Percentiles rank a stretch among this genome's conserved stretches.
Conservation (phyloP, 208 protist species). For the Trypanosoma grayi region DNA sequence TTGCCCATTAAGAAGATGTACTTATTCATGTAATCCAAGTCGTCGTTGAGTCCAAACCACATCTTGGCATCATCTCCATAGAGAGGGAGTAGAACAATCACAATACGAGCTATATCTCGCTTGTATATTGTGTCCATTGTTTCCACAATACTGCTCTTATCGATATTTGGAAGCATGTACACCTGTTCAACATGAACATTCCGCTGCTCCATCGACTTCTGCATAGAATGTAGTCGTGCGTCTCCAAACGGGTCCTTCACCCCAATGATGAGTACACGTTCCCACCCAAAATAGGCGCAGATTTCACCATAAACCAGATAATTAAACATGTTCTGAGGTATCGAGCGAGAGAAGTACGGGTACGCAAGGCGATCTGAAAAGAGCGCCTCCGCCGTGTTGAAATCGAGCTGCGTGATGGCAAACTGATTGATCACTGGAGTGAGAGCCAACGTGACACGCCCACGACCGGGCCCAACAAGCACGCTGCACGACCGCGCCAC, state of each 20-base stretch:
- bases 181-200: constrained; percentile 74
- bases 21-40: constrained; percentile 57
- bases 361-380: constrained; percentile 50
- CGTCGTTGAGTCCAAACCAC: constrained; percentile 64
- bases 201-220: constrained; percentile 41
- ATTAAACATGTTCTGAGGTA: constrained; percentile 47
- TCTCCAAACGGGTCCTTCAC: constrained; percentile 59
- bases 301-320: constrained; percentile 58
- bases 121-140: constrained; percentile 68
- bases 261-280: constrained; percentile 76
- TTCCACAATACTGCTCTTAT: constrained; percentile 28
- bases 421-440: constrained; percentile 83
- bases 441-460: constrained; percentile 48
- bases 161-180: constrained; percentile 42
- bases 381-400: constrained; percentile 57
- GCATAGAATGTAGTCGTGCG: constrained; percentile 40
- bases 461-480: constrained; percentile 59
- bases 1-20: constrained; percentile 76
- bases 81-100: constrained; percentile 49
- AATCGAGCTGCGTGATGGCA: constrained; percentile 70
- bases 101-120: constrained; percentile 53
- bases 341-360: constrained; percentile 79
- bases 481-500: constrained; percentile 68
- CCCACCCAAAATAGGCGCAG: constrained; percentile 73
- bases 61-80: constrained; percentile 39